These are phyloP conservation scores for Amaranthus palmeri DNA, from an alignment of 148 eudicot species.

Conservation along the genomic window DNA sequence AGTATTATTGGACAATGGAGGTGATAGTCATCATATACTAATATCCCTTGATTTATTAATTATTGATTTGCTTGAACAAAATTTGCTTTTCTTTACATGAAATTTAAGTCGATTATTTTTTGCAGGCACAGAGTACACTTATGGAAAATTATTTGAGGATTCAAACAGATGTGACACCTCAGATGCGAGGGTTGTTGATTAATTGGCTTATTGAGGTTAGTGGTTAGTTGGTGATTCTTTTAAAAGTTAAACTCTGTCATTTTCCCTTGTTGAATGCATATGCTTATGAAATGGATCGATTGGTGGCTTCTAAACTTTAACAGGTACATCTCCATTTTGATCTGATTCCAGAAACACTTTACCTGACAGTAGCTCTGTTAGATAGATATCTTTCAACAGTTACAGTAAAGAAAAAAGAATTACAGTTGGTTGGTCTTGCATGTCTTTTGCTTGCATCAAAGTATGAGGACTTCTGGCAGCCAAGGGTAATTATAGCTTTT, in stretches of 20 bases:
- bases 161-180: constrained; percentile 70
- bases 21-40: constrained; percentile 28
- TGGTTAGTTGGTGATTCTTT: constrained; percentile 3
- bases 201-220: constrained; percentile 91
- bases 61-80: neutral
- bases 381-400: constrained; percentile 68
- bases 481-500: constrained; percentile 51
- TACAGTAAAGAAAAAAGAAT: constrained; percentile 49
- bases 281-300: constrained; percentile 4
- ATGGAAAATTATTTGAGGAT: constrained; percentile 53
- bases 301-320: constrained; percentile 15
- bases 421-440: constrained; percentile 89
- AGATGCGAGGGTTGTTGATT: constrained; percentile 81
- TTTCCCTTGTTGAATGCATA: neutral
- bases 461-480: constrained; percentile 97
- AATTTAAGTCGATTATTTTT: neutral
- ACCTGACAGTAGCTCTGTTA: constrained; percentile 68
- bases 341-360: constrained; percentile 88
- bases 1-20: constrained; percentile 85
- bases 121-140: constrained; percentile 56
- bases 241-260: neutral
- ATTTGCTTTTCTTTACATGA: neutral
- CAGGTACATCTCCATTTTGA: constrained; percentile 85
- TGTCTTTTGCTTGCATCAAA: constrained; percentile 86
- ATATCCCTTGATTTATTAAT: neutral